Base-by-base conservation (phyloP, 208 protist genomes). In the Paratrypanosoma confusum region DNA sequence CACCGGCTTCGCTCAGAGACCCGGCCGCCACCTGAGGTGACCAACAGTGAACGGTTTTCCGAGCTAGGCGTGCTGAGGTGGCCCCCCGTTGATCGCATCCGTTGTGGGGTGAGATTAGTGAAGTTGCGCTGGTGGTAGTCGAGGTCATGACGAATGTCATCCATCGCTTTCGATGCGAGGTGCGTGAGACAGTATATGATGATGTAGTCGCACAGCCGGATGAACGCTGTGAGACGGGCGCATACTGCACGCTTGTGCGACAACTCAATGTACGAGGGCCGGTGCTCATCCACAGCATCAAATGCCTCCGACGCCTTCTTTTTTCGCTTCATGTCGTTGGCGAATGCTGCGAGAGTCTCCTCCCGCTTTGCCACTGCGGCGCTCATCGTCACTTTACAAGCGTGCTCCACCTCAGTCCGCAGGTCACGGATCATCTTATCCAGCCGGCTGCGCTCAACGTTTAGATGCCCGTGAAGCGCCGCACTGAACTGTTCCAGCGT, bases 121-220 rank as follows among this genome's bases (percentile, higher is more conserved):
- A 8, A 16, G n/a, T n/a, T n/a, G n/a, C n/a, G n/a, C n/a, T n/a
- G n/a, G n/a, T n/a, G 74, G 53, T 77, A 80, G 38, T 67, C 66
- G 38, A 89, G 54, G 43, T 88, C 81, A 10, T 63, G 33, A 16
- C 73, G 64, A 20, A 94, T 54, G 47, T 81, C 75, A 33, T 67
- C 47, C 1, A 95, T 57, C n/a, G 84, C 75, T 41, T 84, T 84
- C 28, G 76, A 56, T 3, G 80, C 76, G 16, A 97, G 71, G 16
- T 51, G 45, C 2, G 86, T 92, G 13, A 97, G 44, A 44, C 82
- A 87, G 57, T 89, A 71, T 35, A 95, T 81, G 41, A 97, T 69
- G 26, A 97, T 71, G 68, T 96, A 96, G 65, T 97, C 95, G 46
- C 81, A 91, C 26, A 97, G 70, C 32, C 77, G 69, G 42, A 97